phyloP scores from a whole-genome alignment of 768 basidiomycete genomes.

The Megacollybia marginata region DNA sequence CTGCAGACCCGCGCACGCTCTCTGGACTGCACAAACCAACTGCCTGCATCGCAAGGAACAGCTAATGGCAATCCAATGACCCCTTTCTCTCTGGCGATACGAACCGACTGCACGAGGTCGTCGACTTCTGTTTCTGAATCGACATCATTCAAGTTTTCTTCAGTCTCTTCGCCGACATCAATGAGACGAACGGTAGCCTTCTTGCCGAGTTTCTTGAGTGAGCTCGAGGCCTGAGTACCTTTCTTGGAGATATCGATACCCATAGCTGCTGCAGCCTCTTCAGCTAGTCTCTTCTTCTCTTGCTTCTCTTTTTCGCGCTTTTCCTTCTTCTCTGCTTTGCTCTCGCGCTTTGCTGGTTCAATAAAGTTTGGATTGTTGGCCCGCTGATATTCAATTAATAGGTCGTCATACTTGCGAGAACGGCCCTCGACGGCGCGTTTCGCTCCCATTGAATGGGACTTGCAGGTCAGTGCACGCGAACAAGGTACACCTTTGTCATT shows the following conservation, averaged over 20 bases:
- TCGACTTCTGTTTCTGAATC: slow-evolving; percentile 87
- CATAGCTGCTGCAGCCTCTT: slow-evolving; percentile 59
- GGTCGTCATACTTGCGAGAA: slow-evolving; percentile 74
- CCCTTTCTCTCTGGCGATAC: slow-evolving; percentile 47
- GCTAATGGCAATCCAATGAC: slow-evolving; percentile 61
- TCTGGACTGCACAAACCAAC: slow-evolving; percentile 76
- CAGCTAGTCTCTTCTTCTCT: slow-evolving; percentile 71
- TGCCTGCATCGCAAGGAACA: slow-evolving; percentile 63
- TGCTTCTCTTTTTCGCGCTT: slow-evolving; percentile 74
- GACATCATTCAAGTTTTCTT: slow-evolving; percentile 69
- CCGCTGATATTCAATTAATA: slow-evolving; percentile 88
- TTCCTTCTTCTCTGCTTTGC: slow-evolving; percentile 83
- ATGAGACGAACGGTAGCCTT: slow-evolving; percentile 47
- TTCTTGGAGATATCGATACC: slow-evolving; percentile 50
- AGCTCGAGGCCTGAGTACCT: slow-evolving; percentile 27
- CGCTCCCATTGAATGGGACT: slow-evolving; percentile 95
- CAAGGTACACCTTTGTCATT: slow-evolving; percentile 92
- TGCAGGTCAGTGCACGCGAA: slow-evolving; percentile 93
- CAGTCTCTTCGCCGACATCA: slow-evolving; percentile 49
- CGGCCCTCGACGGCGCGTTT: slow-evolving; percentile 90
- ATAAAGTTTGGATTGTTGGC: slow-evolving; percentile 84
- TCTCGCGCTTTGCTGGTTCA: slow-evolving; percentile 80
- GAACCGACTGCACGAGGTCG: slow-evolving; percentile 56
- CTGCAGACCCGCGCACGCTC: slow-evolving; percentile 57
- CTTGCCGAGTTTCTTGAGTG: slow-evolving; percentile 54